Conservation (phyloP, 495 filamentous ascomycete species). For the Penicillium macrosclerotiorum region DNA sequence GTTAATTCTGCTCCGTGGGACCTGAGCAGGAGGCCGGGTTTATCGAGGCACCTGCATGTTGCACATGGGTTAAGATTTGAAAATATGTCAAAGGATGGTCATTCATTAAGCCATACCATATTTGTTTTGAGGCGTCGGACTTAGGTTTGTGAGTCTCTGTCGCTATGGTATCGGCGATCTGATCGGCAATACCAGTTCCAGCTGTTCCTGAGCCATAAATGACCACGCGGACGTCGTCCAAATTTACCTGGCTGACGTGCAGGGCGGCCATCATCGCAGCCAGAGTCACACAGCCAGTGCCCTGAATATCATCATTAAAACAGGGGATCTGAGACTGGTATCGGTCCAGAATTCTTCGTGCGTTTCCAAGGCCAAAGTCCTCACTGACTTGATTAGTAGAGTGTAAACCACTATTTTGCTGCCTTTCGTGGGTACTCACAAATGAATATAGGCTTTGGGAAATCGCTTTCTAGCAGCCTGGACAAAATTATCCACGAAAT, state of each 20-base stretch:
- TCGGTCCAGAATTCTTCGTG: slow-evolving; percentile 67
- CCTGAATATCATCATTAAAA: slow-evolving; percentile 93
- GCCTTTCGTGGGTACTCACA: no score
- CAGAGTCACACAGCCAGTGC: slow-evolving; percentile 83
- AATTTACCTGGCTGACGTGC: slow-evolving; percentile 62
- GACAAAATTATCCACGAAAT: slow-evolving; percentile 75
- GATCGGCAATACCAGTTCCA: slow-evolving; percentile 82
- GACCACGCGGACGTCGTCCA: slow-evolving; percentile 66
- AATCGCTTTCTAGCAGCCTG: slow-evolving; percentile 63
- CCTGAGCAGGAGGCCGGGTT: slow-evolving; percentile 70
- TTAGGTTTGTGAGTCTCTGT: slow-evolving; percentile 64
- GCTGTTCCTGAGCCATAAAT: slow-evolving; percentile 84
- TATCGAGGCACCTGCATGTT: slow-evolving; percentile 75
- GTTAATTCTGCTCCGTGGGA: slow-evolving; percentile 60
- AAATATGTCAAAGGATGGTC: neutral
- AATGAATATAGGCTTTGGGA: slow-evolving; percentile 82
- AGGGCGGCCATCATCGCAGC: slow-evolving; percentile 75
- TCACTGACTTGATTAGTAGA: slow-evolving; percentile 36
- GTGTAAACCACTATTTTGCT: no score
- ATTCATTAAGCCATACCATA: slow-evolving; percentile 70
- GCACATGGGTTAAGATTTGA: neutral
- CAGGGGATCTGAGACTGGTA: slow-evolving; percentile 71
- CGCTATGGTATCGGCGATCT: slow-evolving; percentile 75
- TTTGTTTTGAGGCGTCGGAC: slow-evolving; percentile 74
- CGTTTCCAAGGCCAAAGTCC: slow-evolving; percentile 59